Evolutionary conservation across 2,329 filamentous ascomycete genomes (phyloP), one percentile per base, ranked within the genome.

Genomic region (Hortaea sp.): DNA sequence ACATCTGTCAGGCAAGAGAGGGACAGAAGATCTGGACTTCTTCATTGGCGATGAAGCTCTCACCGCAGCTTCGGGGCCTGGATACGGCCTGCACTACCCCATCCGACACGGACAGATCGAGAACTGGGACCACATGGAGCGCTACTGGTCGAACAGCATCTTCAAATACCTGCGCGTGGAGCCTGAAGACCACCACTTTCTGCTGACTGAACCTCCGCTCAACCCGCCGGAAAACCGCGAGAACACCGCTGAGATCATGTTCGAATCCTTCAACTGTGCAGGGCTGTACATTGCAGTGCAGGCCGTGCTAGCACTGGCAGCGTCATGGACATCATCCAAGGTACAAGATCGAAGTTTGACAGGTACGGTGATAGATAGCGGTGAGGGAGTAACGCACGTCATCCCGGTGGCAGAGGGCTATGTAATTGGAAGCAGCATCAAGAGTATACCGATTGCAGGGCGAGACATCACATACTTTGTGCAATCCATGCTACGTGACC

Each of bases 121-220:
- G 73, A 97, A 98, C 66, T 98, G 92, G 92, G 92, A 98, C 70
- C 87, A 95, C 62, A 98, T 98, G 92, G 92, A 98, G 69, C 84
- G 92, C 53, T 98, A 97, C 73, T 98, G 92, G 92, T 97, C 94
- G 57, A 97, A 97, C 73, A 98, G 92, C 53, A 98, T 98, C 71
- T 98, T 98, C 80, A 98, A 98, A 69, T 98, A 98, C 65, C 78
- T 98, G 44, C 82, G 92, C 60, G 92, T 98, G 57, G 92, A 98
- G 71, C 92, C 92, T 29, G 92, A 98, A 71, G 92, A 98, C 66
- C 92, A 98, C 69, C 89, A 95, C 74, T 98, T 98, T 69, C 81
- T 98, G 52, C 81, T 98, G 49, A 98, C 92, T 51, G 92, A 98
- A 67, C 92, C 92, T 86, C 92, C 92, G 54, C 77, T 98, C 63